These are phyloP conservation scores for Lichenothelia convexa DNA, from an alignment of 495 filamentous ascomycete species.

Conservation along the genomic window DNA sequence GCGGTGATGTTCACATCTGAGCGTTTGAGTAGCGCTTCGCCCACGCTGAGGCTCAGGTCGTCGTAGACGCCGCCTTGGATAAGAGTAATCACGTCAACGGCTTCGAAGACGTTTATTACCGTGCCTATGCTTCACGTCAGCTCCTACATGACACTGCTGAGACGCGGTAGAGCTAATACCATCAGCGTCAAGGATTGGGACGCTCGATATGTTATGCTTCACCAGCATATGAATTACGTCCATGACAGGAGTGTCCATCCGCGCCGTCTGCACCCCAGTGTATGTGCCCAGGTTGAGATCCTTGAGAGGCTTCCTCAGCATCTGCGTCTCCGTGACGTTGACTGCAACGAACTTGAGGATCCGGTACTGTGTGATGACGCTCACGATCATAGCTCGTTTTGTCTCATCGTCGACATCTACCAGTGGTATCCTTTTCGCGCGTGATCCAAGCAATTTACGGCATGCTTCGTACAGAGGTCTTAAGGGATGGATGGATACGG, in stretches of 20 bases:
- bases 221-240: slow-evolving; percentile 93
- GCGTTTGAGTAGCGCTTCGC: slow-evolving; percentile 75
- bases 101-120: slow-evolving; percentile 92
- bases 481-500: slow-evolving; percentile 82
- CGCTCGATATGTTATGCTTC: slow-evolving; percentile 78
- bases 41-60: slow-evolving; percentile 69
- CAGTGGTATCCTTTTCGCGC: slow-evolving; percentile 81
- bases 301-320: slow-evolving; percentile 69
- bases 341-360: slow-evolving; percentile 98
- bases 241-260: slow-evolving; percentile 85
- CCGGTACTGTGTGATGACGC: slow-evolving; percentile 91
- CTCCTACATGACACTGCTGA: background rate
- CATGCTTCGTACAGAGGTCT: slow-evolving; percentile 88
- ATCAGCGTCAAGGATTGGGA: slow-evolving; percentile 77
- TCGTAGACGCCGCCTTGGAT: slow-evolving; percentile 91
- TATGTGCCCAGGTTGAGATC: slow-evolving; percentile 84
- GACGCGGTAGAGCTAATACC: slow-evolving; percentile 26
- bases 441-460: slow-evolving; percentile 79
- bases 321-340: slow-evolving; percentile 80
- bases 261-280: slow-evolving; percentile 56
- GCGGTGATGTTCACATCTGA: slow-evolving; percentile 38
- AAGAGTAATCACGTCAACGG: slow-evolving; percentile 88
- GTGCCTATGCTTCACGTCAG: slow-evolving; percentile 28
- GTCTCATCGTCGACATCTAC: slow-evolving; percentile 94
- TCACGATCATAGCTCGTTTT: slow-evolving; percentile 77